Evolutionary conservation across 2,329 filamentous ascomycete genomes (phyloP).

Genomic region (Aspergillus vadensis): DNA sequence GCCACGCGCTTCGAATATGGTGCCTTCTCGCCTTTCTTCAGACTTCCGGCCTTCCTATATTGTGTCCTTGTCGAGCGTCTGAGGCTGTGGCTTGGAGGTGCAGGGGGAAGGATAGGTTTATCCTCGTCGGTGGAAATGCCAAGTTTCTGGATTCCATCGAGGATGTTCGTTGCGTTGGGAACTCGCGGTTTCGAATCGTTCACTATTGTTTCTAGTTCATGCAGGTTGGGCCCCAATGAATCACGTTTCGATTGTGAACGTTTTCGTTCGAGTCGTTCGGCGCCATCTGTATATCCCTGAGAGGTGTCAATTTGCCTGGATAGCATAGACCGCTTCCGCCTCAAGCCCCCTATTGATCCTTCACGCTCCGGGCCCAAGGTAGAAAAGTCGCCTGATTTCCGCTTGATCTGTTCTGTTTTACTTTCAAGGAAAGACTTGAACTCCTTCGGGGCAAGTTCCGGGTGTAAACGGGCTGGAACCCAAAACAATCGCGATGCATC

Average conservation of each 20-base stretch:
- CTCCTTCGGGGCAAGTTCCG: constrained; percentile 90
- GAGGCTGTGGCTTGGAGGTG: constrained; percentile 72
- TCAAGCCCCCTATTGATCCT: constrained; percentile 61
- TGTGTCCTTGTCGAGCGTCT: constrained; percentile 89
- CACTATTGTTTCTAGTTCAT: constrained; percentile 76
- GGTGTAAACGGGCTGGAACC: constrained; percentile 93
- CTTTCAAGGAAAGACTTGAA: constrained; percentile 97
- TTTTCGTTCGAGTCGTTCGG: constrained; percentile 75
- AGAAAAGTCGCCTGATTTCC: constrained; percentile 73
- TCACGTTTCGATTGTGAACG: constrained; percentile 62
- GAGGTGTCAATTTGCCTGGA: constrained; percentile 85
- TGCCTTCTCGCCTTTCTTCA: constrained; percentile 74
- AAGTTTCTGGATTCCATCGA: constrained; percentile 45
- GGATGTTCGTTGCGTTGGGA: constrained; percentile 65
- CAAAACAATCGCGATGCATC: constrained; percentile 88
- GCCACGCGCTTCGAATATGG: constrained; percentile 74
- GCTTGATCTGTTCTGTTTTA: constrained; percentile 83
- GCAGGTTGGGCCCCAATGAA: constrained; percentile 64
- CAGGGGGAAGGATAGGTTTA: constrained; percentile 80
- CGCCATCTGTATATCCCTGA: constrained; percentile 76
- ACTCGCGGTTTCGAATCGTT: constrained; percentile 72
- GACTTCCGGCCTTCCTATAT: constrained; percentile 77
- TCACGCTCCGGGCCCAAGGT: constrained; percentile 57
- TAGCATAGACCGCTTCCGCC: constrained; percentile 92
- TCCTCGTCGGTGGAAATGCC: constrained; percentile 62